Conservation (phyloP, 163 green algal genomes). For the Prototheca cutis region DNA sequence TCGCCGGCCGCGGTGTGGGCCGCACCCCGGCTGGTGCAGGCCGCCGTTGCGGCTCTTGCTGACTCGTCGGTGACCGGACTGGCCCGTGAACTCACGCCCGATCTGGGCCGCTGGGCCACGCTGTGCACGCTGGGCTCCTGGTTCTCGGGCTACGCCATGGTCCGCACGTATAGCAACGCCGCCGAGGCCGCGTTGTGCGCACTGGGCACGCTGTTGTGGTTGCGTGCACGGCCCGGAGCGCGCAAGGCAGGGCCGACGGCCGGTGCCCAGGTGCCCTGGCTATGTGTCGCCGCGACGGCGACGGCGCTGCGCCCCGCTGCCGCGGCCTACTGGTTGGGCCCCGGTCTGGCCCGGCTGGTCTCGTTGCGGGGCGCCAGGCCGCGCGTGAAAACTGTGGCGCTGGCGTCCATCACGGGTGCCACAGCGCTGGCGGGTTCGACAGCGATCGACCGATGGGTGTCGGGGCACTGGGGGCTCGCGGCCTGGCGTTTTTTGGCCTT, state of each 20-base stretch:
- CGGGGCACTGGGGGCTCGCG: no score
- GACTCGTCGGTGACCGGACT: constrained; percentile 31
- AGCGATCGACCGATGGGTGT: constrained; percentile 43
- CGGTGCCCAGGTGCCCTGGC: constrained; percentile 8
- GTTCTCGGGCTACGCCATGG: constrained; percentile 56
- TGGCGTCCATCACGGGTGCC: not conserved
- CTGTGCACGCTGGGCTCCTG: constrained; percentile 43
- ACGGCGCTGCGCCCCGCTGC: constrained; percentile 25
- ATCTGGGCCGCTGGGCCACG: constrained; percentile 23
- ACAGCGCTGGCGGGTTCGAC: not conserved
- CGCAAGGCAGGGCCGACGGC: not conserved
- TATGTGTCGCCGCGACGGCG: constrained; percentile 18
- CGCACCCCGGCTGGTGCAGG: constrained; percentile 32
- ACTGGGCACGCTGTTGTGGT: constrained; percentile 34
- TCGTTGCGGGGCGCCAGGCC: not conserved
- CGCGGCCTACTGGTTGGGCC: constrained; percentile 25
- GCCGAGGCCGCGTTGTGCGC: constrained; percentile 35
- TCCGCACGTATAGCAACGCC: constrained; percentile 50
- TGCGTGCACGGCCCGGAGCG: not conserved
- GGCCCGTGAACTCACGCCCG: constrained; percentile 10
- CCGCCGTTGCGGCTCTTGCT: constrained; percentile 20
- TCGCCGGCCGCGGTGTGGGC: constrained; percentile 12
- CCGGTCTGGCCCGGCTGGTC: not conserved
- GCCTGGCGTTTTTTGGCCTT: constrained; percentile 59
- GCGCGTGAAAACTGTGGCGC: not conserved